phyloP scores from a whole-genome alignment of 306 rosid species.

The Gastrolobium bilobum region DNA sequence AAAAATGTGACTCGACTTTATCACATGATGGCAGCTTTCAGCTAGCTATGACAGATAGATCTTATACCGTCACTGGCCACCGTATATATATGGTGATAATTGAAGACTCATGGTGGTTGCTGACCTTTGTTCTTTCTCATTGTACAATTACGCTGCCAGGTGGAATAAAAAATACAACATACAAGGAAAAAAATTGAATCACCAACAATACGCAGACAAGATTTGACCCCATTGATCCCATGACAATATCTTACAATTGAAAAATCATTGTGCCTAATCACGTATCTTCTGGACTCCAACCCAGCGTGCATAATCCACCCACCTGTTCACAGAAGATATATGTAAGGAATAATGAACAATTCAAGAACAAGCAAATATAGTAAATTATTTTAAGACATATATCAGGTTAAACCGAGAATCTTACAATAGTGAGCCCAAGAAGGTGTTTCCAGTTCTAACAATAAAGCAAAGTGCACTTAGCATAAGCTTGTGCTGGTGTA shows the following conservation, averaged over 20 bases:
- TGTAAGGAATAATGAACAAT: neutral
- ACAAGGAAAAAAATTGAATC: neutral
- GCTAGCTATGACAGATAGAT: constrained; percentile 31
- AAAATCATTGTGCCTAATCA: constrained; percentile 52
- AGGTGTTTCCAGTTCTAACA: constrained; percentile 89
- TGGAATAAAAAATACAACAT: constrained; percentile 40
- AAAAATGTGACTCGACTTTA: constrained; percentile 41
- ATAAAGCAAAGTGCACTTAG: constrained; percentile 80
- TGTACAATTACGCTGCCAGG: constrained; percentile 28
- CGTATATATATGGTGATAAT: neutral
- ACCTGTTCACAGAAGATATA: constrained; percentile 60
- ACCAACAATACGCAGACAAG: constrained; percentile 27
- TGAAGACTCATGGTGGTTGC: constrained; percentile 31
- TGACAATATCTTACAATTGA: constrained; percentile 16
- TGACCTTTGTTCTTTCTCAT: constrained; percentile 38
- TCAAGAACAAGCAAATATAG: constrained; percentile 12
- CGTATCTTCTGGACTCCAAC: constrained; percentile 76
- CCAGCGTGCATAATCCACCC: constrained; percentile 99
- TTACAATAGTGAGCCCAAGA: constrained; percentile 87
- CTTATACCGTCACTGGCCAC: constrained; percentile 21
- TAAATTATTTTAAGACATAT: neutral
- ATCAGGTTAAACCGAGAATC: constrained; percentile 42
- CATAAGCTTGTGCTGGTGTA: constrained; percentile 77
- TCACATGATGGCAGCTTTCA: constrained; percentile 49
- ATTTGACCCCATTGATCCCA: constrained; percentile 34